These are phyloP conservation scores for Arthromyces matolae DNA, from an alignment of 768 basidiomycete species.

Conservation along the genomic window DNA sequence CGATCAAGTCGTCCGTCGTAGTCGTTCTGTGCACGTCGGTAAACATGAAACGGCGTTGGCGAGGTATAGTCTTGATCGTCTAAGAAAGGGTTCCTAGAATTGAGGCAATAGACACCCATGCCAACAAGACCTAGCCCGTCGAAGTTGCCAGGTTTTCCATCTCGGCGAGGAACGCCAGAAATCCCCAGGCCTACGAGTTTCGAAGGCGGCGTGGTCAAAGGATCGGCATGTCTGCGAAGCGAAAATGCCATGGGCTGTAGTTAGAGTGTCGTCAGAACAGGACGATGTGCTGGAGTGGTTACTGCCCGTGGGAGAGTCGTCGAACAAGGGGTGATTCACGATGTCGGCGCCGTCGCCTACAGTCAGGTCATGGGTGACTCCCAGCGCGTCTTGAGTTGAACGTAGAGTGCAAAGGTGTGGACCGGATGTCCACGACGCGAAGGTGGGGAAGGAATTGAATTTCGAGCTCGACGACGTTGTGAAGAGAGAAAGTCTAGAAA, in stretches of 20 bases:
- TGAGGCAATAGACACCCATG: conserved; percentile 12
- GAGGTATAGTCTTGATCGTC: conserved; percentile 10
- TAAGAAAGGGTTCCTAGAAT: not conserved
- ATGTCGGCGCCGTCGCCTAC: not conserved
- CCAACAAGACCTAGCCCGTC: conserved; percentile 15
- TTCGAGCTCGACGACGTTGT: too few species aligned
- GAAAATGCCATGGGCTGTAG: conserved; percentile 9
- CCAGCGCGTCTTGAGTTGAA: not conserved
- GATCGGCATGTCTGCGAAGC: not conserved
- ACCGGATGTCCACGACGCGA: not conserved
- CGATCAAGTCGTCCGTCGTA: too few species aligned
- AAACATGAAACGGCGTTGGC: conserved; percentile 7
- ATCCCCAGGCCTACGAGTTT: conserved; percentile 13
- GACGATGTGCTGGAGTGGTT: conserved; percentile 10
- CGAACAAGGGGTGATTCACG: not conserved
- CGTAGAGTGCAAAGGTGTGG: not conserved
- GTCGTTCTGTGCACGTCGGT: too few species aligned
- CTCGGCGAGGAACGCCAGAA: conserved; percentile 13
- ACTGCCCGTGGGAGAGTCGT: conserved; percentile 14
- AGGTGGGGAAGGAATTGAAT: too few species aligned
- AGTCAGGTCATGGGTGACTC: not conserved
- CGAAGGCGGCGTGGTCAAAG: not conserved
- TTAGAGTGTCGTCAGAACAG: conserved; percentile 7
- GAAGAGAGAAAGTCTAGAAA: conserved; percentile 3
- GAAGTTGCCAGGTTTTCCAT: conserved; percentile 8